These are phyloP conservation scores for Avena sativa DNA, from an alignment of 176 grass and related monocot species.

Conservation along the genomic window DNA sequence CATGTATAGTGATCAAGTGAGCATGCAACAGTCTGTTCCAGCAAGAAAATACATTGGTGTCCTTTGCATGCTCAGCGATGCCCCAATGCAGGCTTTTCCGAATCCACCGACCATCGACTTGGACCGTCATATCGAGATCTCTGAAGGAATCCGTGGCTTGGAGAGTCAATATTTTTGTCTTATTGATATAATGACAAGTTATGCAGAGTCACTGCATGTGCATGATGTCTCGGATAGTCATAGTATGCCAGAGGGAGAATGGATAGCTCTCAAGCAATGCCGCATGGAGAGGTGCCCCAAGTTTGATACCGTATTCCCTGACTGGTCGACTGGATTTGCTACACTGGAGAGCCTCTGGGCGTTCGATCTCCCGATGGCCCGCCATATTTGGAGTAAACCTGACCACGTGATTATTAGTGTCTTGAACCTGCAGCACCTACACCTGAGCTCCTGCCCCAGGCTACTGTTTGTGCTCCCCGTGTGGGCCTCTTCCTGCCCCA, in stretches of 20 bases:
- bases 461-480: conserved; percentile 12
- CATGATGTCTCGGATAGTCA: neutral
- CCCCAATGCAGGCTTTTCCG: neutral
- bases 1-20: neutral
- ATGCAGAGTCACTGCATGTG: neutral
- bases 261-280: neutral
- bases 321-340: accelerated
- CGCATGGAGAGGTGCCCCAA: conserved; percentile 22
- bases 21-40: neutral
- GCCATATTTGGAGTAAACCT: neutral
- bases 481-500: neutral
- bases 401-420: accelerated
- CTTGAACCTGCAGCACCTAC: neutral
- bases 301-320: neutral
- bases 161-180: neutral
- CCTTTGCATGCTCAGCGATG: neutral
- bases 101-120: neutral
- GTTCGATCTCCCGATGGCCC: conserved; percentile 16
- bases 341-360: neutral
- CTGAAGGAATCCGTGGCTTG: neutral
- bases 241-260: accelerated
- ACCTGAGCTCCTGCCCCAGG: conserved; percentile 22
- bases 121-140: conserved; percentile 19
- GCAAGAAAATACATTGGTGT: neutral
- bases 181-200: neutral